Base-by-base conservation (phyloP, 2,329 filamentous ascomycete genomes). In the Cladosporium velox region DNA sequence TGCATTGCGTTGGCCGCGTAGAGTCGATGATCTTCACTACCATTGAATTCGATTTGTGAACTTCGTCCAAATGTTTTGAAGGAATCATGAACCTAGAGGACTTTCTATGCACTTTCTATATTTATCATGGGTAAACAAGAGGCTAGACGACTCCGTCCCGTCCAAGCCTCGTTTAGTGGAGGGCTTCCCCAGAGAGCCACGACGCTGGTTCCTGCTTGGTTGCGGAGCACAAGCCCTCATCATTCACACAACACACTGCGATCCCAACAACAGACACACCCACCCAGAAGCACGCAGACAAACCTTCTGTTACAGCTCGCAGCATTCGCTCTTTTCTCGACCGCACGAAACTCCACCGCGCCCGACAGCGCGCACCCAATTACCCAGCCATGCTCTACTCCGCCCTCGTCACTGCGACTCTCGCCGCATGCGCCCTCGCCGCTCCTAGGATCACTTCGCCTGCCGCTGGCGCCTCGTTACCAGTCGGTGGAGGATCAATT, bases 381-480 rank as follows among this genome's bases (percentile, higher is more conserved):
- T 44, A 10, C 38, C 14, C 41, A 58, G 34, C 44, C 41, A 65
- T 65, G 64, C 32, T 60, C 57, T 47, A 32, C 57, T 54, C 55
- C 8, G 28, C 64, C 47, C 41, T 59, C 32, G 24, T 65, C 44
- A 47, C 64, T 8, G 58, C 64, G 34, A 30, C 77, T 59, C 66
- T 79, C 44, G 71, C 78, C 26, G 71, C 79, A 32, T 72, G 78
- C 66, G 81, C 78, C 30, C 72, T 81, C 66, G 86, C 85, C 64
- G 84, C 85, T 70, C 78, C 87, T 68, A 75, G 83, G 64, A 86
- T 90, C 77, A 83, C 81, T 57, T 76, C 73, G 21, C 87, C 87
- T 7, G 76, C 78, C 34, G 80, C 84, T 26, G 87, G 86, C 58
- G 79, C 81, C 21, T 79, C 79, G 15, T n/a, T 55, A 26, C 61